A percentile compares a stretch with the other conserved stretches of the same genome.
phyloP scores from a whole-genome alignment of 768 basidiomycete species.

The Kondoa subrosea region DNA sequence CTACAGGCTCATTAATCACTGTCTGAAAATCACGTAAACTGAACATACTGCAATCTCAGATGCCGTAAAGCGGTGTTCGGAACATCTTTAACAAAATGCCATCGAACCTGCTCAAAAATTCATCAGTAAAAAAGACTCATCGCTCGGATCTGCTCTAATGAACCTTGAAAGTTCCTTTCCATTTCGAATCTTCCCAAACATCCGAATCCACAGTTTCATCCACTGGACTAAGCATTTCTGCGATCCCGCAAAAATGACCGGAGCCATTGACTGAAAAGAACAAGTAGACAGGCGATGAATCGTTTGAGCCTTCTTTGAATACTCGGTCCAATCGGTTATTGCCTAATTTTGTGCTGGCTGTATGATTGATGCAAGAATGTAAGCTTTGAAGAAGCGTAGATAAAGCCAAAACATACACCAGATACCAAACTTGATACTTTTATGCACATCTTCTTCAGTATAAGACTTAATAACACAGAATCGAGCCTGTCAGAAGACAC shows the following conservation, averaged over 20 bases:
- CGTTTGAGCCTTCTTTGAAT: constrained; percentile 71
- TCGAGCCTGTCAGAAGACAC: constrained; percentile 43
- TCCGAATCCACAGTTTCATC: constrained; percentile 88
- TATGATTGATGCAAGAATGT: constrained; percentile 25
- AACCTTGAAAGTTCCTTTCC: constrained; percentile 99
- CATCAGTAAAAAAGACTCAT: constrained; percentile 29
- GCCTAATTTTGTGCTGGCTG: constrained; percentile 40
- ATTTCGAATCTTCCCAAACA: constrained; percentile 98
- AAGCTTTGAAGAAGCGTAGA: constrained; percentile 7
- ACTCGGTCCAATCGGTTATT: constrained; percentile 96
- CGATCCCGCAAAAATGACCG: constrained; percentile 96
- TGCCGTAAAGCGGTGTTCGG: constrained; percentile 76
- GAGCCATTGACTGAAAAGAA: constrained; percentile 85
- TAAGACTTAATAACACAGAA: constrained; percentile 98
- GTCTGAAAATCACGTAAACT: constrained; percentile 7
- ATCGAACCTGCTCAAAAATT: neutral
- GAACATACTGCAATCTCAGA: constrained; percentile 66
- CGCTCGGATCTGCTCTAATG: constrained; percentile 96
- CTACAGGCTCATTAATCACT: constrained; percentile 36
- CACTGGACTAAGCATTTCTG: constrained; percentile 91
- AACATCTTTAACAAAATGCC: constrained; percentile 29
- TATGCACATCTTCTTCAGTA: constrained; percentile 98
- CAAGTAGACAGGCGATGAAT: constrained; percentile 83
- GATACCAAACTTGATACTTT: constrained; percentile 44
- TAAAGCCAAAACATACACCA: neutral